Base-by-base conservation (phyloP, 345 rosid genomes). In the Melaleuca quinquenervia region DNA sequence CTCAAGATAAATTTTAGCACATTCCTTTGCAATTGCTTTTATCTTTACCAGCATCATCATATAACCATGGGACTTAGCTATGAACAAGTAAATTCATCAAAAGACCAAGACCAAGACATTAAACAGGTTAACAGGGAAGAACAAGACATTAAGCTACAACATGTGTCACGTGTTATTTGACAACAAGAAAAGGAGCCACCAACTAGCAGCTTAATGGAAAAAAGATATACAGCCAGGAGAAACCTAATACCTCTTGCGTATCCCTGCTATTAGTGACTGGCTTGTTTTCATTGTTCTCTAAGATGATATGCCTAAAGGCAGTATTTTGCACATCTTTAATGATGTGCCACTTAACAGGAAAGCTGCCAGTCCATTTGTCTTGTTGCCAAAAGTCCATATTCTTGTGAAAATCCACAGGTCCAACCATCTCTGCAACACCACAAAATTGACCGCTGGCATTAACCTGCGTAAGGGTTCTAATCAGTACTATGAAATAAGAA, bases 371-470 rank as follows among this genome's bases (percentile, higher is more conserved):
- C 99, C 99, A 97, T 90, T 97, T 97, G 87, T 97, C 98, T 90
- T 97, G 99, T 92, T 95, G 99, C 99, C 99, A 97, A 90, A 96
- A 97, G 87, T 96, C 98, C 98, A 97, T 94, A 86, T 95, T 98
- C 87, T 88, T 93, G 49, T 88, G 90, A 60, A 94, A 94, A 87
- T 96, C 95, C 89, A 96, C 98, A 6, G 98, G 94, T 82, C 98
- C 98, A 80, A 91, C 88, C 99, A 97, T 97, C 94, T 97, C 99
- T 1, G 99, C 98, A 89, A 95, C 94, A 85, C 99, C 99, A 89
- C 98, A 96, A 88, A 97, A 97, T 88, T 95, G 97, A 87, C 99
- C 98, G 51, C 99, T 97, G 10, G 98, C 98, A 90, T 97, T 97
- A 82, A 97, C 99, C 99, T 97, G 90, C 36, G 86, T 26, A n/a